Conservation (phyloP, 1,139 yeast species). For the Nematodospora anomalae region DNA sequence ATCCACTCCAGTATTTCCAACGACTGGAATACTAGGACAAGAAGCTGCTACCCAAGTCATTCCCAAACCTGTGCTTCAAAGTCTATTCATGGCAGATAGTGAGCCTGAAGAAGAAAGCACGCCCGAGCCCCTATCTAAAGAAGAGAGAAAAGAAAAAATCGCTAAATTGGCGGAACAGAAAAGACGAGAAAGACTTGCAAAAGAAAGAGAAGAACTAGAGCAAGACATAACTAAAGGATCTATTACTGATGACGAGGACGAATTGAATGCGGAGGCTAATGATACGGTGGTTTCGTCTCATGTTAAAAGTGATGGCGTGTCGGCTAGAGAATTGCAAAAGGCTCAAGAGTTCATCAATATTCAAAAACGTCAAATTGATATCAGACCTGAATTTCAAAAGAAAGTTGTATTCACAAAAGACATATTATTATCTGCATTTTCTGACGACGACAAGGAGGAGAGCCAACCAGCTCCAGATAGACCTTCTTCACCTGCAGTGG, state of each 20-base stretch:
- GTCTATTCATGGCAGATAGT: constrained; percentile 11
- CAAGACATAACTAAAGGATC: constrained; percentile 37
- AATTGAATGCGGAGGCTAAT: constrained; percentile 25
- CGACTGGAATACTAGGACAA: constrained; percentile 2
- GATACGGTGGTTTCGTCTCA: constrained; percentile 21
- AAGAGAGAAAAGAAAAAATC: constrained; percentile 25
- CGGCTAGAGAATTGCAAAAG: constrained; percentile 31
- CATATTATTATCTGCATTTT: constrained; percentile 35
- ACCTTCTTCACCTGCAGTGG: constrained; percentile 14
- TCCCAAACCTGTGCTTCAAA: constrained; percentile 2
- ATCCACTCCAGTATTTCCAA: constrained; percentile 7
- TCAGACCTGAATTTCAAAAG: constrained; percentile 35
- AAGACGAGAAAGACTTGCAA: constrained; percentile 20
- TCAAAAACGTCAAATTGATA: constrained; percentile 35
- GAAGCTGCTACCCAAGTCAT: constrained; percentile 5
- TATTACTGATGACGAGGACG: constrained; percentile 45
- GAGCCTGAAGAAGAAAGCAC: constrained; percentile 14
- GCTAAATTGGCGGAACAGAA: constrained; percentile 25
- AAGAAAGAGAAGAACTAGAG: constrained; percentile 23
- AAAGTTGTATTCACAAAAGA: constrained; percentile 31
- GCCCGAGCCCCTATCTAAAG: constrained; percentile 16
- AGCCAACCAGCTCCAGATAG: constrained; percentile 6
- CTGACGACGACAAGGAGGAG: constrained; percentile 27
- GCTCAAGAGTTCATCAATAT: constrained; percentile 38
- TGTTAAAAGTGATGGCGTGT: constrained; percentile 12